Evolutionary conservation across 2,329 filamentous ascomycete genomes (phyloP).

Genomic region (Xenoacremonium recifei): DNA sequence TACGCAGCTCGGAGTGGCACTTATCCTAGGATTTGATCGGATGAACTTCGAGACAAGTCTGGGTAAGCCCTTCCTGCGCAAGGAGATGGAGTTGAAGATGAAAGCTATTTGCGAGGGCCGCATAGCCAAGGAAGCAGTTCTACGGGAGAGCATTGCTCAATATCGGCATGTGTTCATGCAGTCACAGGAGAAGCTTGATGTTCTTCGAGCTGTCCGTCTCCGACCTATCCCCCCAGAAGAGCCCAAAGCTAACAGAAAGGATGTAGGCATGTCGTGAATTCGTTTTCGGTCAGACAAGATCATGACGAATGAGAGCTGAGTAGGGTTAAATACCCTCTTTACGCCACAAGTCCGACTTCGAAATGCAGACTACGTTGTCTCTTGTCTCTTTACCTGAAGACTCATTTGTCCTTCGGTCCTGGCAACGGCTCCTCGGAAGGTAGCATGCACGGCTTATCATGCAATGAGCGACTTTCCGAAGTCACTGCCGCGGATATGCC

Average conservation of each 20-base stretch:
- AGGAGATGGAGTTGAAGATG: slow-evolving; percentile 98
- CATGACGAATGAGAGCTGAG: slow-evolving; percentile 7
- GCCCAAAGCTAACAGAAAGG: slow-evolving; percentile 12
- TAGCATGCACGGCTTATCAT: slow-evolving; percentile 15
- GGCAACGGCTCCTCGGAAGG: slow-evolving; percentile 6
- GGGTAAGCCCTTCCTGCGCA: slow-evolving; percentile 91
- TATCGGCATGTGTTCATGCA: slow-evolving; percentile 85
- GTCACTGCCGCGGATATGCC: slow-evolving; percentile 12
- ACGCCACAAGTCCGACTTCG: slow-evolving; percentile 19
- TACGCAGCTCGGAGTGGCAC: slow-evolving; percentile 83
- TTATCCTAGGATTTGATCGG: slow-evolving; percentile 92
- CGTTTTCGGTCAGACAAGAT: slow-evolving; percentile 20
- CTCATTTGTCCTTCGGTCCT: too few relatives aligned
- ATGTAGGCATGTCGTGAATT: slow-evolving; percentile 40
- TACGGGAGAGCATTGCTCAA: slow-evolving; percentile 80
- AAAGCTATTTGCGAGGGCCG: slow-evolving; percentile 91
- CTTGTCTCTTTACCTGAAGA: too few relatives aligned
- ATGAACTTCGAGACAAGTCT: slow-evolving; percentile 92
- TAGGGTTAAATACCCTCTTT: slow-evolving; percentile 26
- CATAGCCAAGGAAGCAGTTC: slow-evolving; percentile 69
- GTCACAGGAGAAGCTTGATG: slow-evolving; percentile 71
- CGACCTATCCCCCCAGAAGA: neutral
- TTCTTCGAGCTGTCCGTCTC: slow-evolving; percentile 58
- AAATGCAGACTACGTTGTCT: too few relatives aligned
- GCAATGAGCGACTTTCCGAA: slow-evolving; percentile 17